phyloP scores from a whole-genome alignment of 164 flowering plant genomes.

The Piper longum region DNA sequence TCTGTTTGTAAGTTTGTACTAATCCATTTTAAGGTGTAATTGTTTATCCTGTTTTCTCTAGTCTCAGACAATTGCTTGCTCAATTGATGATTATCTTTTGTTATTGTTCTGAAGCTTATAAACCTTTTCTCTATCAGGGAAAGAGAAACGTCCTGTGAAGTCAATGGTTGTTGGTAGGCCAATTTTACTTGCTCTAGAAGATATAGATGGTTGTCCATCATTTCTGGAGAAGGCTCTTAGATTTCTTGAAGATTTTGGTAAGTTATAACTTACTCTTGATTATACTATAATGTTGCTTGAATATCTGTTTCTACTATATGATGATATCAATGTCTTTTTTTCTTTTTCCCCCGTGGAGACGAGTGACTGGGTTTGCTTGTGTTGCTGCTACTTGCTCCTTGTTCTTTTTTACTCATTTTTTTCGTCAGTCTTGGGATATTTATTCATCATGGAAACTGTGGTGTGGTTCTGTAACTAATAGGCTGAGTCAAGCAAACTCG shows the following conservation, averaged over 20 bases:
- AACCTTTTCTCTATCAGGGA: conserved; percentile 41
- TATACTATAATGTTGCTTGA: background rate
- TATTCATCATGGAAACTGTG: background rate
- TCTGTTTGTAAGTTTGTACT: too few species aligned
- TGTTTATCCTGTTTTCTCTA: too few species aligned
- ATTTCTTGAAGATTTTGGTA: conserved; percentile 87
- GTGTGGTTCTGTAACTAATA: background rate
- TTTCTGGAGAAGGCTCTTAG: conserved; percentile 95
- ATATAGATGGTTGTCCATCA: conserved; percentile 98
- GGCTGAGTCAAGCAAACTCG: background rate
- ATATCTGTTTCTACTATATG: too few species aligned
- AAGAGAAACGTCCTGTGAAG: conserved; percentile 79
- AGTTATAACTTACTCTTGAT: conserved; percentile 6
- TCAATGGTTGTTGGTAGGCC: conserved; percentile 98
- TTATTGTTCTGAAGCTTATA: background rate
- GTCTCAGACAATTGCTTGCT: too few species aligned
- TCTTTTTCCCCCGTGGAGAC: too few species aligned
- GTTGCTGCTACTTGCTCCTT: too few species aligned
- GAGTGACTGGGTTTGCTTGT: too few species aligned
- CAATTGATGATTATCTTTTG: too few species aligned
- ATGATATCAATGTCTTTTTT: too few species aligned
- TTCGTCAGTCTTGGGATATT: background rate
- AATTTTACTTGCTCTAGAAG: conserved; percentile 96
- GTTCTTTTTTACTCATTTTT: too few species aligned
- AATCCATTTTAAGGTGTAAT: too few species aligned